A percentile compares a stretch with the other conserved stretches of the same genome.
These are phyloP conservation scores for Hypoxylon fragiforme DNA, from an alignment of 495 filamentous ascomycete genomes.

Conservation along the genomic window DNA sequence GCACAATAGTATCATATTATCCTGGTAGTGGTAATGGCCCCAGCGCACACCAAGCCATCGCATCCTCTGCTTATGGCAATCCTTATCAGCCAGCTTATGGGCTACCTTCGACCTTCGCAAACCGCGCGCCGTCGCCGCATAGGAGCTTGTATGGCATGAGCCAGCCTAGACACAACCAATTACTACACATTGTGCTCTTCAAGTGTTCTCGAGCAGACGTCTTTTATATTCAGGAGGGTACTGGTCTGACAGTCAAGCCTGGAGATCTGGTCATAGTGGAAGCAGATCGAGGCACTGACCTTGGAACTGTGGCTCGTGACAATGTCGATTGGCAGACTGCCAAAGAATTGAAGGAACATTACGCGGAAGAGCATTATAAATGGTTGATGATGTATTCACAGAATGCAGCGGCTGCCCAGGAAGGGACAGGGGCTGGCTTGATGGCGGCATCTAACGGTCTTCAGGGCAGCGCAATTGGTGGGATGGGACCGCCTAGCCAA, in stretches of 20 bases:
- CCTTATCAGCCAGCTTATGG: conserved; percentile 48
- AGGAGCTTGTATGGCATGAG: conserved; percentile 62
- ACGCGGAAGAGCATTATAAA: conserved; percentile 89
- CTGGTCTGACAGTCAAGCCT: conserved; percentile 82
- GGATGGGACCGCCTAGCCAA: conserved; percentile 70
- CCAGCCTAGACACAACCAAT: conserved; percentile 76
- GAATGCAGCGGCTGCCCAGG: conserved; percentile 64
- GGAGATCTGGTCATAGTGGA: conserved; percentile 97
- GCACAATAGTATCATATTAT: conserved; percentile 54
- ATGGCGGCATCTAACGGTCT: conserved; percentile 62
- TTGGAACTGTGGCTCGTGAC: conserved; percentile 86
- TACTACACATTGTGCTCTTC: conserved; percentile 92
- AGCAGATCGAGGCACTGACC: conserved; percentile 91
- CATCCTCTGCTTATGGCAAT: conserved; percentile 42
- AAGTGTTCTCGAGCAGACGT: conserved; percentile 93
- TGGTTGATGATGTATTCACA: conserved; percentile 98
- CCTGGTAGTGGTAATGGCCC: conserved; percentile 38
- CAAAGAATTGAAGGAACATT: conserved; percentile 83
- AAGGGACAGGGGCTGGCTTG: conserved; percentile 56
- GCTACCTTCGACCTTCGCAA: conserved; percentile 59
- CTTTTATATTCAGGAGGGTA: conserved; percentile 95
- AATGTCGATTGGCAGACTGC: conserved; percentile 83
- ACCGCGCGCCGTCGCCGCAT: conserved; percentile 58
- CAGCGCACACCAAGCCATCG: conserved; percentile 44
- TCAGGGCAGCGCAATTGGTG: conserved; percentile 69